A percentile compares a stretch with the other conserved stretches of the same genome.
Conservation (phyloP, 1,139 yeast species). For the Yamadazyma buinensis region DNA sequence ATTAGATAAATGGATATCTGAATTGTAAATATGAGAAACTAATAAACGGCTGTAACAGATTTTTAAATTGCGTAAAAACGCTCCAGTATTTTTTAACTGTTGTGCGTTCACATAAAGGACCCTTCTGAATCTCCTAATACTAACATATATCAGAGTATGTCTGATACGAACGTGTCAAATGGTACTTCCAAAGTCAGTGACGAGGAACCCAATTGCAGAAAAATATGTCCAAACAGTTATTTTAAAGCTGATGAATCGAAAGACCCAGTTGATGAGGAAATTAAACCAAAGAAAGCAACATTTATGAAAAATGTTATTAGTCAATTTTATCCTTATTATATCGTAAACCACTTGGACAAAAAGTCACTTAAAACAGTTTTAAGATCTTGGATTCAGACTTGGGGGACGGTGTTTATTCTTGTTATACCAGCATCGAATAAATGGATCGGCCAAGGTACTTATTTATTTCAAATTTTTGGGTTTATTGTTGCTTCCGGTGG, state of each 20-base stretch:
- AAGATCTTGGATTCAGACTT: constrained; percentile 28
- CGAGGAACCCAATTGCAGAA: not conserved
- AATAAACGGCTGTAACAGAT: too few species aligned
- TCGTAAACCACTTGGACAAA: constrained; percentile 25
- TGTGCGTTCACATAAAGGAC: too few species aligned
- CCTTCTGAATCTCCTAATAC: too few species aligned
- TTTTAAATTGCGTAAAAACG: too few species aligned
- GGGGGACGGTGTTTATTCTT: constrained; percentile 24
- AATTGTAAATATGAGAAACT: too few species aligned
- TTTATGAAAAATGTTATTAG: constrained; percentile 7
- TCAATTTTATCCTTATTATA: constrained; percentile 21
- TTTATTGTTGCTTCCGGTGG: constrained; percentile 30
- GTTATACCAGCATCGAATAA: constrained; percentile 21
- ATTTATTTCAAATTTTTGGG: constrained; percentile 25
- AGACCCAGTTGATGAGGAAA: constrained; percentile 2
- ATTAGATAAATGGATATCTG: constrained; percentile 22
- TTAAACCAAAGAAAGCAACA: constrained; percentile 4
- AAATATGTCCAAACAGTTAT: constrained; percentile 5
- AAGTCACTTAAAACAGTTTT: constrained; percentile 23
- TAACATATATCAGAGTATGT: too few species aligned
- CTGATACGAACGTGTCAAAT: too few species aligned
- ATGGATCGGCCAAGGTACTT: constrained; percentile 32
- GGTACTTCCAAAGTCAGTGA: not conserved
- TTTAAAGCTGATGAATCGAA: constrained; percentile 3
- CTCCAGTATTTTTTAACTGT: too few species aligned